Evolutionary conservation across 164 flowering plant genomes (phyloP).

Genomic region (Nymphaea colorata): DNA sequence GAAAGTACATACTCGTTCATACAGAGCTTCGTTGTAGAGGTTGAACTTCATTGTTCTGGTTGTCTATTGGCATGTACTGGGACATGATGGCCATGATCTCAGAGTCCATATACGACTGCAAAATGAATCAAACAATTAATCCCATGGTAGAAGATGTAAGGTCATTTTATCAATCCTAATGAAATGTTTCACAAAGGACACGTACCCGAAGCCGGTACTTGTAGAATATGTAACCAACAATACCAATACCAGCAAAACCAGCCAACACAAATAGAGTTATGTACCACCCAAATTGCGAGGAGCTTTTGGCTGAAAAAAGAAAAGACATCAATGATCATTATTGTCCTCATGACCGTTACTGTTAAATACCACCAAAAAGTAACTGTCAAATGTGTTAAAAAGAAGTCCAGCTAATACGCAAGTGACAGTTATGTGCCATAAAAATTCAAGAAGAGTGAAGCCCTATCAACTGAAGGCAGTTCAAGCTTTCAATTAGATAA

Average conservation of each 20-base stretch:
- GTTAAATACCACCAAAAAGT: no score
- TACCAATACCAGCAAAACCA: slow-evolving; percentile 29
- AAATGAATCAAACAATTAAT: not conserved
- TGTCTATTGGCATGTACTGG: slow-evolving; percentile 92
- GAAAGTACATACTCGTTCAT: no score
- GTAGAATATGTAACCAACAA: slow-evolving; percentile 84
- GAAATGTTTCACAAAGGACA: not conserved
- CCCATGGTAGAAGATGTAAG: not conserved
- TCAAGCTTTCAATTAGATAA: no score
- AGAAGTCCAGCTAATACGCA: no score
- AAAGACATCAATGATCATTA: not conserved
- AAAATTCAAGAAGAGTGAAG: no score
- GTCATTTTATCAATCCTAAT: not conserved
- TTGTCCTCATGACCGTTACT: no score
- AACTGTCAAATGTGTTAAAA: no score
- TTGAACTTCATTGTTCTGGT: slow-evolving; percentile 35
- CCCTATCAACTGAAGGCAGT: no score
- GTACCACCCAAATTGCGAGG: slow-evolving; percentile 47
- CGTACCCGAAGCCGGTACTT: slow-evolving; percentile 79
- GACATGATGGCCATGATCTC: slow-evolving; percentile 97
- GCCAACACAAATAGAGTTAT: slow-evolving; percentile 41
- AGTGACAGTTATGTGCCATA: no score
- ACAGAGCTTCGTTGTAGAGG: slow-evolving; percentile 26
- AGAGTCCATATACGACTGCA: slow-evolving; percentile 92
- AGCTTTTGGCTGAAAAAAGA: slow-evolving; percentile 31